Percentiles rank a stretch among this genome's conserved stretches.
Conservation (phyloP, 768 basidiomycete species). For the Russula griseocarnosa region DNA sequence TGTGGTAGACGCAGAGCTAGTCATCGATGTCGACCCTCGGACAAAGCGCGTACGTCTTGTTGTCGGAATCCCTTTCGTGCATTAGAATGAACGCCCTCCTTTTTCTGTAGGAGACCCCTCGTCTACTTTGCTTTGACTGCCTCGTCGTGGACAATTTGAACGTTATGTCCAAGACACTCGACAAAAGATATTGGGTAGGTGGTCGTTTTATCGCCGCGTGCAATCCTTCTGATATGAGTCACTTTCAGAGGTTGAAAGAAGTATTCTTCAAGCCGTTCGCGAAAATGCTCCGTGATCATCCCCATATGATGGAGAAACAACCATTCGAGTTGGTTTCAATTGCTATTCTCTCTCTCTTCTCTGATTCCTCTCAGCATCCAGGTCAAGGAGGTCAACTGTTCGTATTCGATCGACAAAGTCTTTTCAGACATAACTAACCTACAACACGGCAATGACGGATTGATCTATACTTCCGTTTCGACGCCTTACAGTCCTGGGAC, state of each 20-base stretch:
- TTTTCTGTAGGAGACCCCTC: conserved; percentile 61
- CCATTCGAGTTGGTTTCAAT: conserved; percentile 74
- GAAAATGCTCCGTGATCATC: conserved; percentile 64
- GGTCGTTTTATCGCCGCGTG: background rate
- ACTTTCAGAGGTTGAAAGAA: conserved; percentile 61
- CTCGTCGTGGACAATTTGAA: conserved; percentile 82
- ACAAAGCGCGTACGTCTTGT: conserved; percentile 57
- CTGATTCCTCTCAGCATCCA: conserved; percentile 52
- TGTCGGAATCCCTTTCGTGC: background rate
- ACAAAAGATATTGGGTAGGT: conserved; percentile 87
- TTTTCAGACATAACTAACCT: conserved; percentile 82
- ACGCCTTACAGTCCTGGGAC: conserved; percentile 78
- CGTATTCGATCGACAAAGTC: conserved; percentile 85
- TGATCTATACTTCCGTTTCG: conserved; percentile 92
- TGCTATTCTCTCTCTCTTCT: background rate
- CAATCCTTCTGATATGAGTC: background rate
- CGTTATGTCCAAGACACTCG: conserved; percentile 77
- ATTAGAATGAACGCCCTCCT: conserved; percentile 10
- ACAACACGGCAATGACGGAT: conserved; percentile 90
- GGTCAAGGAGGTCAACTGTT: conserved; percentile 82
- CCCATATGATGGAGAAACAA: conserved; percentile 54
- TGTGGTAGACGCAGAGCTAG: conserved; percentile 90
- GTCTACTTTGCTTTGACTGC: conserved; percentile 90
- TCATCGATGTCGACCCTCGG: conserved; percentile 78
- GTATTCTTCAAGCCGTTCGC: conserved; percentile 83